phyloP scores from a whole-genome alignment of 169 alveolate genomes.

The Plasmodium malariae region DNA sequence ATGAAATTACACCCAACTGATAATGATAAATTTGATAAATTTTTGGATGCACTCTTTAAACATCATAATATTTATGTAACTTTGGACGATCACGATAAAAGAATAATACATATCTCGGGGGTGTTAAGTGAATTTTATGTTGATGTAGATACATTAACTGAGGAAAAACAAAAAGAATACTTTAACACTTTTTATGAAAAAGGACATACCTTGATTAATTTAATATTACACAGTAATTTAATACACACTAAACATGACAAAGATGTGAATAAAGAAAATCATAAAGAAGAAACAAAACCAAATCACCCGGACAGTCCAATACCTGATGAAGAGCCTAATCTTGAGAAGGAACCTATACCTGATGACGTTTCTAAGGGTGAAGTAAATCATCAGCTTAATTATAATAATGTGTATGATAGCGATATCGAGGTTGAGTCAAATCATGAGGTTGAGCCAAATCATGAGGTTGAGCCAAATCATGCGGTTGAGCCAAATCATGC shows the following conservation, averaged over 20 bases:
- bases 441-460: too few species aligned
- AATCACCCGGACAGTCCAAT: too few species aligned
- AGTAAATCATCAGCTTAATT: too few species aligned
- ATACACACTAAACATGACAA: conserved; percentile 18
- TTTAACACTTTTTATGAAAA: conserved; percentile 16
- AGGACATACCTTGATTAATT: conserved; percentile 41
- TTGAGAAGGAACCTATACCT: too few species aligned
- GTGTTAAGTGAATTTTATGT: conserved; percentile 30
- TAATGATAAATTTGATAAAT: conserved; percentile 28
- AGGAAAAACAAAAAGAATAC: conserved; percentile 18
- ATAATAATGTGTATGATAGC: too few species aligned
- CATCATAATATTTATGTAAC: conserved; percentile 9
- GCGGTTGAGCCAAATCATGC: too few species aligned
- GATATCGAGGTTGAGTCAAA: too few species aligned
- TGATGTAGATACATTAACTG: conserved; percentile 10
- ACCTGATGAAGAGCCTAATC: too few species aligned
- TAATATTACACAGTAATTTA: conserved; percentile 34
- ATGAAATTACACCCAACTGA: conserved; percentile 17
- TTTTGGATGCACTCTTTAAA: conserved; percentile 27
- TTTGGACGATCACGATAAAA: conserved; percentile 34
- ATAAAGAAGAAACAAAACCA: not conserved
- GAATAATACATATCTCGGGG: conserved; percentile 48
- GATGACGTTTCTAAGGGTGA: too few species aligned
- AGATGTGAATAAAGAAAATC: not conserved
- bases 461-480: too few species aligned